Percentiles rank a stretch among this genome's conserved stretches.
Conservation (phyloP, 2,329 filamentous ascomycete genomes). For the Fusarium sp. region DNA sequence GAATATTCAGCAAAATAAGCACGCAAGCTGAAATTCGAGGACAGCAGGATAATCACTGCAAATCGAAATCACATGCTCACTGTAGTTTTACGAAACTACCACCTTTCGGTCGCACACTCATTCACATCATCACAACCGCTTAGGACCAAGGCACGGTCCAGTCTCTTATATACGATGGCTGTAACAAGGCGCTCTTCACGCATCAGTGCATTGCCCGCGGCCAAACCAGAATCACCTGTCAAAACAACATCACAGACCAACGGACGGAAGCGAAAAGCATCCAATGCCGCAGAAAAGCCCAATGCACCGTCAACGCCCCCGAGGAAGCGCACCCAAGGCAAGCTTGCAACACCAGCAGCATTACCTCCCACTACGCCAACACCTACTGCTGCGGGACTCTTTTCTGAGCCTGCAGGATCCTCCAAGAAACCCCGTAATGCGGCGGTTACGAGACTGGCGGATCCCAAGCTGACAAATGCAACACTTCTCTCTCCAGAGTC, state of each 20-base stretch:
- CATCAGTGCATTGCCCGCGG: constrained; percentile 48
- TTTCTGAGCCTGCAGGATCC: constrained; percentile 48
- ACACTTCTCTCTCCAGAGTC: constrained; percentile 77
- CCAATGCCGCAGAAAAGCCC: constrained; percentile 37
- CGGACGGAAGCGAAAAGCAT: constrained; percentile 52
- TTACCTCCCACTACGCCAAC: constrained; percentile 60
- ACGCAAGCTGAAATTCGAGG: neutral
- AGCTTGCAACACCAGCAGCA: constrained; percentile 31
- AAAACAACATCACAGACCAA: constrained; percentile 37
- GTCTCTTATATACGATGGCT: constrained; percentile 44
- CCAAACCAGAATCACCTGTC: constrained; percentile 29
- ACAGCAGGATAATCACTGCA: neutral
- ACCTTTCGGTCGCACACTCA: constrained; percentile 1
- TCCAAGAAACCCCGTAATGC: constrained; percentile 55
- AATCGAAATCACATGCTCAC: constrained; percentile 25
- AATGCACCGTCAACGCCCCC: constrained; percentile 46
- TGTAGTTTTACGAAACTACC: constrained; percentile 14
- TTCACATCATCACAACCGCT: constrained; percentile 19
- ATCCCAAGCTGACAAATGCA: constrained; percentile 74
- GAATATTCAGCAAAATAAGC: neutral
- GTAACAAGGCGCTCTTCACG: constrained; percentile 55
- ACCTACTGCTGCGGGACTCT: constrained; percentile 56
- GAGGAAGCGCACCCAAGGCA: constrained; percentile 47
- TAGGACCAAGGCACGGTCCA: constrained; percentile 18
- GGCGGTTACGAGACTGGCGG: constrained; percentile 66